Evolutionary conservation across 345 rosid species (phyloP), one percentile per base, ranked within the genome.

Genomic region (Eucalyptus coolabah): DNA sequence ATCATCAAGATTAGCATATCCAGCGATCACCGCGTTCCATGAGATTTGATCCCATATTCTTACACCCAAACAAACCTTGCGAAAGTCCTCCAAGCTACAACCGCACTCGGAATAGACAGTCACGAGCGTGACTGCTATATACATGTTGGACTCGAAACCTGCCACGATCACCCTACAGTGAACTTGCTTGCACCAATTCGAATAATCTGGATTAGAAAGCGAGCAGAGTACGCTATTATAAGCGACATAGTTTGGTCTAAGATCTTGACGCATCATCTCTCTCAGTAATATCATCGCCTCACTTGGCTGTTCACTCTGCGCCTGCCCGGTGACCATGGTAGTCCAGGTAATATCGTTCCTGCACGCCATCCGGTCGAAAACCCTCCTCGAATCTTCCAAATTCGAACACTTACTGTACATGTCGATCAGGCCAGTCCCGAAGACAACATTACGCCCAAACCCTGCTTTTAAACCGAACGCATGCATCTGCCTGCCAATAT

Each of bases 11-110:
- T 92, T 90, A 56, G 87, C 90, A 89, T 87, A 92, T 87, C 93
- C 94, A 17, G 92, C 89, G 87, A 91, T 90, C 16, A 91, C 90
- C 40, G 94, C 92, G 88, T 92, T 92, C 94, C 93, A 92, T 12
- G 93, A 87, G 60, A 93, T 91, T 60, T 91, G 93, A 67, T 92
- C 92, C 54, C 90, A 59, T 50, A 11, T 45, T 32, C 44, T 88
- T 87, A 91, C 13, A 88, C 86, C 51, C 5, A 87, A 72, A n/a
- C 92, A 88, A 11, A 88, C 50, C 88, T 91, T 91, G 24, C 26
- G 67, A 85, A 93, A 92, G 63, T 91, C 93, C 56, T 77, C 88
- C 88, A 93, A 67, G 49, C 90, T 85, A 72, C 72, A 59, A 42
- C 87, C 51, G 56, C 94, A 92, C 86, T 86, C 91, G 3, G 93